A percentile compares a stretch with the other conserved stretches of the same genome.
These are phyloP conservation scores for Rhizopus arrhizus DNA, from an alignment of 371 early-diverging fungal genomes.

Conservation along the genomic window DNA sequence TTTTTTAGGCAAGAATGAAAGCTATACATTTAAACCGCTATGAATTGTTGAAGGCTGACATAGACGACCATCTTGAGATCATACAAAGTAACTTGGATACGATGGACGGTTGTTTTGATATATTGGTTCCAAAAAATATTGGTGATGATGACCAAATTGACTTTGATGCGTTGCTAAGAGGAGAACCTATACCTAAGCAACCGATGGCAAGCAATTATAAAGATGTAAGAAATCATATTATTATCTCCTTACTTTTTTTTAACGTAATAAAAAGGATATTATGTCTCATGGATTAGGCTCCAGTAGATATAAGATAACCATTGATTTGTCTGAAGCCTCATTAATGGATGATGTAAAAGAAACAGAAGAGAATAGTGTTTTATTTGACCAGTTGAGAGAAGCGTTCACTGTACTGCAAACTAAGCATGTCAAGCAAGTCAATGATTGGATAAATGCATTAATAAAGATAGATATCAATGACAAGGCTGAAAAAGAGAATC, in stretches of 20 bases:
- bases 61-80: slow-evolving; percentile 45
- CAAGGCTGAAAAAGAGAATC: slow-evolving; percentile 32
- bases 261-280: slow-evolving; percentile 26
- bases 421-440: slow-evolving; percentile 48
- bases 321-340: slow-evolving; percentile 55
- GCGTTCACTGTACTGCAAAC: slow-evolving; percentile 50
- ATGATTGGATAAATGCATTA: slow-evolving; percentile 56
- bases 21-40: slow-evolving; percentile 49
- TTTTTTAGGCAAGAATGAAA: slow-evolving; percentile 34
- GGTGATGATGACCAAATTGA: slow-evolving; percentile 21
- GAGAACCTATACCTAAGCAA: slow-evolving; percentile 17
- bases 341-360: slow-evolving; percentile 58
- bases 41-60: slow-evolving; percentile 40
- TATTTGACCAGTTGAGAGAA: slow-evolving; percentile 68
- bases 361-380: slow-evolving; percentile 56
- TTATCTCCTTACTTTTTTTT: background rate
- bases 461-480: slow-evolving; percentile 50
- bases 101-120: slow-evolving; percentile 65
- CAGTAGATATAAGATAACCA: slow-evolving; percentile 61
- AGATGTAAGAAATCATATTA: slow-evolving; percentile 23
- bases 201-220: slow-evolving; percentile 18
- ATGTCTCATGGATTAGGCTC: slow-evolving; percentile 63
- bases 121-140: slow-evolving; percentile 54
- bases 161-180: slow-evolving; percentile 40
- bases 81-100: slow-evolving; percentile 56